A percentile compares a stretch with the other conserved stretches of the same genome.
phyloP scores from a whole-genome alignment of 305 asterid genomes.

The Solanum hybrid region DNA sequence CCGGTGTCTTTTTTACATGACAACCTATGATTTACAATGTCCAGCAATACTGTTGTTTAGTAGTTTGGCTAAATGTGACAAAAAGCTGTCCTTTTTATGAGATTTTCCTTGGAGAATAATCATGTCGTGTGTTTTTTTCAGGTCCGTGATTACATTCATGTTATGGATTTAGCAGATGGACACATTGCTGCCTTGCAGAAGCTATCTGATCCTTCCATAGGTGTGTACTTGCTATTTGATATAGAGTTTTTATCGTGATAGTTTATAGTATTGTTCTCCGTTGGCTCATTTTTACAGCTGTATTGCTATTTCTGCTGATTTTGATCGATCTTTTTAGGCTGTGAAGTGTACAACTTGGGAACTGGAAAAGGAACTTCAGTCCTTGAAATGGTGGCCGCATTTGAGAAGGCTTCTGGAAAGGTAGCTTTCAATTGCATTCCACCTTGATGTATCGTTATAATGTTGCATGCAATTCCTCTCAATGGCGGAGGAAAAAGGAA shows the following conservation, averaged over 20 bases:
- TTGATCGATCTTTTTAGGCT: constrained; percentile 34
- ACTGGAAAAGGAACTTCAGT: constrained; percentile 98
- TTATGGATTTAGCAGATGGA: constrained; percentile 89
- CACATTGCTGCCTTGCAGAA: constrained; percentile 84
- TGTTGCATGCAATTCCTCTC: neutral
- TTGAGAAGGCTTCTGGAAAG: constrained; percentile 95
- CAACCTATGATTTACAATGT: neutral
- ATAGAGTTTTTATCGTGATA: neutral
- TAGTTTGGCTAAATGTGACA: neutral
- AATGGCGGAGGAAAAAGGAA: neutral
- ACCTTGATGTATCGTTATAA: neutral
- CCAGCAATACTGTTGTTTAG: neutral
- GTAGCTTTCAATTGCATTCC: constrained; percentile 18
- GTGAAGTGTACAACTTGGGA: constrained; percentile 95
- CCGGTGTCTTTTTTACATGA: neutral
- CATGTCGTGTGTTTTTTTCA: constrained; percentile 11
- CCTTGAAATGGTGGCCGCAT: constrained; percentile 89
- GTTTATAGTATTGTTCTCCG: neutral
- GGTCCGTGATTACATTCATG: constrained; percentile 98
- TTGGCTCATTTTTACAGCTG: neutral
- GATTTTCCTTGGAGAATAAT: neutral
- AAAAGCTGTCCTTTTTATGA: neutral
- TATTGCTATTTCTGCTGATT: neutral
- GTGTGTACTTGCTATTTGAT: constrained; percentile 27
- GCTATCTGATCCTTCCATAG: constrained; percentile 68